phyloP scores from a whole-genome alignment of 495 filamentous ascomycete genomes.

The Amphirosellinia nigrospora region DNA sequence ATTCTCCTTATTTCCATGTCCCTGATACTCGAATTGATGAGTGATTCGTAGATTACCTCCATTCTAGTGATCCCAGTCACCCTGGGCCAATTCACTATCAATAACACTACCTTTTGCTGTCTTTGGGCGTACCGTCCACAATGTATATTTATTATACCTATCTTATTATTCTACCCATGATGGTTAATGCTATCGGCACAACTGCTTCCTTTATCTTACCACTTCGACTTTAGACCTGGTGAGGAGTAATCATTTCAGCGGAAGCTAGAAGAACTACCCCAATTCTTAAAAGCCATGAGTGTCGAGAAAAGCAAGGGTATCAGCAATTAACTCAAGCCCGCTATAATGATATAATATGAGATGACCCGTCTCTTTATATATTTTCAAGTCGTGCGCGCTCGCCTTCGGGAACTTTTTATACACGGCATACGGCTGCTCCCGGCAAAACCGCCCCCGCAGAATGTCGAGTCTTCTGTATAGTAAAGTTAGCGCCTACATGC shows the following conservation, averaged over 20 bases:
- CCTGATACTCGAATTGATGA: no score
- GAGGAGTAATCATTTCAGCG: neutral
- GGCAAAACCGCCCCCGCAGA: constrained; percentile 16
- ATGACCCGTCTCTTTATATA: constrained; percentile 29
- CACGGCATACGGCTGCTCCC: constrained; percentile 19
- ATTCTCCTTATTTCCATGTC: no score
- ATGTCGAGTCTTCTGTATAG: neutral
- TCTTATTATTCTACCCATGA: no score
- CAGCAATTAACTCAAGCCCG: constrained; percentile 22
- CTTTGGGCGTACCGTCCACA: no score
- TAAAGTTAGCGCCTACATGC: neutral
- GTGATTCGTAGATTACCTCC: no score
- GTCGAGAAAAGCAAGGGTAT: constrained; percentile 16
- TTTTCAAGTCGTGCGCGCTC: constrained; percentile 27
- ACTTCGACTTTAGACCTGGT: neutral
- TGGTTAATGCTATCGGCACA: no score
- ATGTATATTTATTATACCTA: no score
- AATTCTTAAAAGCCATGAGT: constrained; percentile 8
- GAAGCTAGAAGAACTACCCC: neutral
- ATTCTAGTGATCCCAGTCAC: no score
- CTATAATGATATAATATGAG: constrained; percentile 31
- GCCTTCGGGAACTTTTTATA: constrained; percentile 31
- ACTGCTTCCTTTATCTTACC: neutral
- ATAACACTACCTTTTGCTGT: no score
- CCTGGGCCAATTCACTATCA: no score